Conservation (phyloP, 768 basidiomycete species). For the Boletus coccyginus region DNA sequence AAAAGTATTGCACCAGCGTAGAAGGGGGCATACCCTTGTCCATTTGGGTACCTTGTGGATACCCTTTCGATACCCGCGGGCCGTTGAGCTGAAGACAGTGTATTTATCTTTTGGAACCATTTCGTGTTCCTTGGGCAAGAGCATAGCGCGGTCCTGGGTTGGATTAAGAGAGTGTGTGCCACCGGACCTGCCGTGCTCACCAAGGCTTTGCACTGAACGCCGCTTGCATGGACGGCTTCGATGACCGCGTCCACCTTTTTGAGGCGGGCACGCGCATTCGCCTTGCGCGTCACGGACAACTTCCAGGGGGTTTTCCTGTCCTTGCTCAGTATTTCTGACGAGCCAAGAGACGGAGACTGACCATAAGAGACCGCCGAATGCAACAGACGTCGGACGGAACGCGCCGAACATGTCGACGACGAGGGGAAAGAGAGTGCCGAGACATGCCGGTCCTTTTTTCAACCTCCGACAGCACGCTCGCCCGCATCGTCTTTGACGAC, state of each 20-base stretch:
- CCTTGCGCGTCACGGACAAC: slow-evolving; percentile 87
- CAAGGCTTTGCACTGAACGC: slow-evolving; percentile 71
- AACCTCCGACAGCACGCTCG: slow-evolving; percentile 22
- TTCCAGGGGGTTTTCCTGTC: slow-evolving; percentile 94
- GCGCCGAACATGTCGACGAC: slow-evolving; percentile 72
- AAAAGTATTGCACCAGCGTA: background rate
- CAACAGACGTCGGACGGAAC: slow-evolving; percentile 69
- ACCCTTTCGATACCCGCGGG: slow-evolving; percentile 82
- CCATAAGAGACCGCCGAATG: slow-evolving; percentile 83
- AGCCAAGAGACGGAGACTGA: slow-evolving; percentile 27
- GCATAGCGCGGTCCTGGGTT: slow-evolving; percentile 65
- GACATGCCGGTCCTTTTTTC: slow-evolving; percentile 22
- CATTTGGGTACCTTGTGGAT: slow-evolving; percentile 98
- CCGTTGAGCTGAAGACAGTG: slow-evolving; percentile 75
- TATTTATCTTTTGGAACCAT: slow-evolving; percentile 96
- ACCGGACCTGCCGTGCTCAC: slow-evolving; percentile 44
- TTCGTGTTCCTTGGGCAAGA: slow-evolving; percentile 89
- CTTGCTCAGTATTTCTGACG: background rate
- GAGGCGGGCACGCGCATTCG: slow-evolving; percentile 83
- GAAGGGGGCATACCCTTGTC: slow-evolving; percentile 66
- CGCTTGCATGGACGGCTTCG: slow-evolving; percentile 78
- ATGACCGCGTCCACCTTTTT: slow-evolving; percentile 95
- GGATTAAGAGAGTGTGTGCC: background rate
- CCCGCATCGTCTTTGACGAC: slow-evolving; percentile 17
- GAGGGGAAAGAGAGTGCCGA: slow-evolving; percentile 17